These are phyloP conservation scores for Rhododendron molle DNA, from an alignment of 148 eudicot species.

Conservation along the genomic window DNA sequence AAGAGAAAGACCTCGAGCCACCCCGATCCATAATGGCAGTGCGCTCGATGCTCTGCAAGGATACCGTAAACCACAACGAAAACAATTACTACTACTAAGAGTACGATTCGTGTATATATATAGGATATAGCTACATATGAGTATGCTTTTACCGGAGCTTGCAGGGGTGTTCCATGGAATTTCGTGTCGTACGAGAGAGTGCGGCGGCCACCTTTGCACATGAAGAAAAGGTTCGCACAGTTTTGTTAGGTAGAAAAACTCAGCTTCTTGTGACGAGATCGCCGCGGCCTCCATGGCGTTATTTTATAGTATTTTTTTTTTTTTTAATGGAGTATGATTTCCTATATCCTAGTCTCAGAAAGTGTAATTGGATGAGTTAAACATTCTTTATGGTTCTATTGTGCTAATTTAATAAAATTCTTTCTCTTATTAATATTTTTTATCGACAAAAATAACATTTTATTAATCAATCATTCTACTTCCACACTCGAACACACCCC, in stretches of 20 bases:
- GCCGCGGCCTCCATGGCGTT: background rate
- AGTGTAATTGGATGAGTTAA: background rate
- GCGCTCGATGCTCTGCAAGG: slow-evolving; percentile 66
- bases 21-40: slow-evolving; percentile 63
- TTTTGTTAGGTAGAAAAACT: slow-evolving; percentile 9
- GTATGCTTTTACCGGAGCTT: background rate
- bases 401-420: background rate
- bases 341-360: background rate
- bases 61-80: slow-evolving; percentile 39
- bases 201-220: background rate
- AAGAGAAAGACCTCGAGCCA: slow-evolving; percentile 60
- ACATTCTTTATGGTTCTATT: background rate
- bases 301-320: no score
- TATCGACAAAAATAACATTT: no score
- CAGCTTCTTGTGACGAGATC: background rate
- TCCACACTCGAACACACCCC: no score
- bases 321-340: no score
- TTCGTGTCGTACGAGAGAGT: background rate
- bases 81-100: slow-evolving; percentile 28
- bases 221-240: background rate
- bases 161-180: background rate
- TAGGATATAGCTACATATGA: background rate
- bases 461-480: no score
- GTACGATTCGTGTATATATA: background rate
- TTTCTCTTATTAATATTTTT: background rate